These are phyloP conservation scores for Paracoccidioides brasiliensis DNA, from an alignment of 2,329 filamentous ascomycete genomes.

Conservation along the genomic window DNA sequence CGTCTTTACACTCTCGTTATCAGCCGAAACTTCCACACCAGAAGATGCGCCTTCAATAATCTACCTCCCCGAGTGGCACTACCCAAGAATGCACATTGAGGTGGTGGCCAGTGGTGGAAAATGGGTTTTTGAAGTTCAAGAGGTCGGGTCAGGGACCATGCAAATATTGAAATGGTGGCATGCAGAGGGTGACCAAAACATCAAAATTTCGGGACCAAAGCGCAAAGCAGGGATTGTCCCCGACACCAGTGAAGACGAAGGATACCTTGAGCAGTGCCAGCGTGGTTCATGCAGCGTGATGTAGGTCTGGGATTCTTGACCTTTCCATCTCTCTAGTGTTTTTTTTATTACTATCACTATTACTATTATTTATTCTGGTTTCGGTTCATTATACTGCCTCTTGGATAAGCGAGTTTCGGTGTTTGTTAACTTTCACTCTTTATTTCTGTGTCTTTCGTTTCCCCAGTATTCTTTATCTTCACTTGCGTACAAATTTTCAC, in stretches of 20 bases:
- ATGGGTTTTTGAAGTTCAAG: conserved; percentile 70
- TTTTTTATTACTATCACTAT: neutral
- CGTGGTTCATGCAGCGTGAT: conserved; percentile 39
- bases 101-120: conserved; percentile 75
- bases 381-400: neutral
- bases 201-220: conserved; percentile 63
- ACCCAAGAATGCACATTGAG: conserved; percentile 57
- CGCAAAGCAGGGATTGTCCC: conserved; percentile 36
- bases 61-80: conserved; percentile 85
- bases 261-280: conserved; percentile 56
- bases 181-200: conserved; percentile 64
- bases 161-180: conserved; percentile 92
- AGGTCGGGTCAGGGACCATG: conserved; percentile 53
- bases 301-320: conserved; percentile 19
- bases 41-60: conserved; percentile 64
- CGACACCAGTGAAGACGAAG: conserved; percentile 56
- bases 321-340: neutral
- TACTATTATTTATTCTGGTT: too few species aligned
- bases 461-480: neutral
- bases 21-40: conserved; percentile 45
- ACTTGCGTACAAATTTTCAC: neutral
- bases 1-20: conserved; percentile 59
- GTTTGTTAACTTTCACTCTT: neutral
- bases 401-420: neutral
- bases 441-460: neutral